Base-by-base conservation (phyloP, 2,329 filamentous ascomycete genomes). In the Arthroderma sp. region DNA sequence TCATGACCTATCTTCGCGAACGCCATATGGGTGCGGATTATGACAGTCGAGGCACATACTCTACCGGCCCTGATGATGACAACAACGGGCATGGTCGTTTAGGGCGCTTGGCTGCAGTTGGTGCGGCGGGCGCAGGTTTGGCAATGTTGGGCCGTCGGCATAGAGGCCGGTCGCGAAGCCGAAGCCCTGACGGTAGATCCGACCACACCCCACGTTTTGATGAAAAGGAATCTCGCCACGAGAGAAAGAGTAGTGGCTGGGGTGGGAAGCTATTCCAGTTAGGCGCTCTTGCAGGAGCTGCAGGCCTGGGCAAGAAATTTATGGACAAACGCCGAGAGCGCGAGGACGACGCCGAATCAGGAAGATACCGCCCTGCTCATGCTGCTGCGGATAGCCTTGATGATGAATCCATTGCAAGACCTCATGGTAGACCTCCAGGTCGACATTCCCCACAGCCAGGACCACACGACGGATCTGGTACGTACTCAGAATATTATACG, bases 1-100 rank as follows among this genome's bases (percentile, higher is more conserved):
- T 89, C 45, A 69, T 94, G 31, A 82, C 82, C 51, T 93, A 84
- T 62, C 71, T 77, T 62, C 80, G 66, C 63, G 78, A 65, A 64
- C 75, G 57, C 54, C 73, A 59, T 57, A 68, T 56, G 66, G 66
- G 62, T 48, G 72, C 74, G 52, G 70, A 77, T 37, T 75, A 77
- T 54, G 67, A 74, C 52, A 68, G 36, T 27, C 76, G 75, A 32
- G 75, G 75, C 31, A 74, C 79, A 42, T 79, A 78, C 32, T 63
- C 66, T 29, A 65, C 64, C 2, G 66, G 66, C 4, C 73, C 71
- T 10, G 74, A 77, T 5, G 66, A 69, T 50, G 68, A 68, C 37
- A 64, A 60, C 15, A 59, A 62, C 33, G 54, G 60, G 29, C 58
- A 63, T 45, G 67, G 67, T 53, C 63, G 62, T 28, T 58, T 71